Evolutionary conservation across 202 grass and related monocot genomes (phyloP), one percentile per base, ranked within the genome.

Genomic region (Schoenoplectus triqueter): DNA sequence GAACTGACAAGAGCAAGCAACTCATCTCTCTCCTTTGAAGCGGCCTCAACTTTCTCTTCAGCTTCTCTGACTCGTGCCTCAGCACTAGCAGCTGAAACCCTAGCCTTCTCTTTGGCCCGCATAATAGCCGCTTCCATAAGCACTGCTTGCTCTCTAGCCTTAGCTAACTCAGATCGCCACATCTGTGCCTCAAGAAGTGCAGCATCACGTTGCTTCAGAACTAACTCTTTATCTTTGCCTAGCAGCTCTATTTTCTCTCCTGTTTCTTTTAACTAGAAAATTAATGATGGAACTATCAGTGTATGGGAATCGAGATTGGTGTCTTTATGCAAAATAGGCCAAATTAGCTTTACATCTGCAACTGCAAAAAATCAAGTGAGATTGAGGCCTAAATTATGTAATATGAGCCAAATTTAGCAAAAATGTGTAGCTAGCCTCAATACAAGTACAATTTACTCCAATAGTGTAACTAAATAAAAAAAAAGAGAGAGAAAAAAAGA

Each of bases 111-210:
- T 95, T 98, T 90, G 52, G 96, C 93, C 86, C 96, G 92, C 19
- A 95, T 81, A 77, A 91, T 92, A 82, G 96, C 87, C 80, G 93
- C 96, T 94, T 98, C 96, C 85, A 98, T 81, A 86, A 99, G 86
- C 66, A 99, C 88, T 66, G 90, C 96, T 87, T 90, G 91, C 61
- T 92, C 96, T 92, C 96, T 94, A 80, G 96, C 96, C 90, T 99
- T 99, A 85, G 93, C 93, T 65, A 99, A 86, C 71, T 98, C 93
- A 55, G 86, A 98, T 52, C 93, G 96, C 96, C 93, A 95, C 66
- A 94, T 84, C 44, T 95, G 86, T 84, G 87, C 93, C 81, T 99
- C 96, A 89, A 92, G 96, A 87, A 98, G 87, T 80, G 93, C 90
- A 73, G 85, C 92, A 86, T 95, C 96, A 85, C 88, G 87, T 86